These are phyloP conservation scores for Lactarius sanguifluus DNA, from an alignment of 768 basidiomycete species.

Conservation along the genomic window DNA sequence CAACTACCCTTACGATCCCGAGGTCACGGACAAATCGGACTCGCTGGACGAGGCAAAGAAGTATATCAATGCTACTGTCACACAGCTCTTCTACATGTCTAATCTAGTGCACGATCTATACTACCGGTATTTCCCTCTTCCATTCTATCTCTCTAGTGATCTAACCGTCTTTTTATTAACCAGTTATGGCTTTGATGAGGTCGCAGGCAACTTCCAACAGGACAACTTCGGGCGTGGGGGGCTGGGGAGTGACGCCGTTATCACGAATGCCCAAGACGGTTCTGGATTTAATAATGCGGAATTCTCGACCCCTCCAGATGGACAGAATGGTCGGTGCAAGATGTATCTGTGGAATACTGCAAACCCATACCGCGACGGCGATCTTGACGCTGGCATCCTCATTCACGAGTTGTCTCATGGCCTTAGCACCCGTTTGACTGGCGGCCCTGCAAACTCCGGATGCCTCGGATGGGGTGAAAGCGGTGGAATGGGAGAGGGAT, in stretches of 20 bases:
- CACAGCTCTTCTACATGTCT: slow-evolving; percentile 86
- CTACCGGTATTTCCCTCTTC: slow-evolving; percentile 50
- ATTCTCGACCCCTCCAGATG: slow-evolving; percentile 84
- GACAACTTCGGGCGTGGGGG: slow-evolving; percentile 95
- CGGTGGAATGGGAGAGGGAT: slow-evolving; percentile 98
- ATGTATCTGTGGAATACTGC: slow-evolving; percentile 97
- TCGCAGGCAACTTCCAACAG: slow-evolving; percentile 95
- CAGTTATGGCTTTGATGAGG: slow-evolving; percentile 90
- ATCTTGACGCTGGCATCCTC: slow-evolving; percentile 95
- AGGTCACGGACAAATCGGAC: slow-evolving; percentile 52
- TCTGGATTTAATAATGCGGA: slow-evolving; percentile 91
- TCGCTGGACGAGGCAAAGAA: slow-evolving; percentile 69
- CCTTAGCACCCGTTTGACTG: slow-evolving; percentile 89
- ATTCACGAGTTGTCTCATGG: slow-evolving; percentile 91
- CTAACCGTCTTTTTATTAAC: slow-evolving; percentile 25
- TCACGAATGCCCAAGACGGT: slow-evolving; percentile 94
- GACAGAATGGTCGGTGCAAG: slow-evolving; percentile 86
- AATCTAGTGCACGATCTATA: slow-evolving; percentile 82
- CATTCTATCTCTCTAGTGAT: not conserved
- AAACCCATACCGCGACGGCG: slow-evolving; percentile 89
- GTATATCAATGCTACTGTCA: slow-evolving; percentile 83
- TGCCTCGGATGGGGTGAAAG: slow-evolving; percentile 96
- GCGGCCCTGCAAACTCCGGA: slow-evolving; percentile 88
- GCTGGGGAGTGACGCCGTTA: slow-evolving; percentile 82
- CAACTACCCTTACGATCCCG: slow-evolving; percentile 74